Base-by-base conservation (phyloP, 495 filamentous ascomycete species). In the Xylaria flabelliformis region DNA sequence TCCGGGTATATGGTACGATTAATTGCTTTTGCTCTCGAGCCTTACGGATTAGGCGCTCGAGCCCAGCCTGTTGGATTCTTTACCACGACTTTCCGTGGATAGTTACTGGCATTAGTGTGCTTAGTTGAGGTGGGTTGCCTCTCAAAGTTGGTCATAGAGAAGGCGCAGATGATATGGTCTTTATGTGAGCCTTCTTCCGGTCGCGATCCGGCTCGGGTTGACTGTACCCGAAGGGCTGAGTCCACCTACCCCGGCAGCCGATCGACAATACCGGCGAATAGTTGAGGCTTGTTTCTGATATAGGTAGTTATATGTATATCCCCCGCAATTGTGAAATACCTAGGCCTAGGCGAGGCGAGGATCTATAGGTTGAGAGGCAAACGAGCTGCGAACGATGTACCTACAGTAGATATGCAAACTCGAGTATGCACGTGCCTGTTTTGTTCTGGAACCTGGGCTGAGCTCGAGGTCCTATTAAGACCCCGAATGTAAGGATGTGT, bases 21-120 rank as follows among this genome's bases (percentile, higher is more conserved):
- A n/a, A 69, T 69, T 69, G 67, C 67, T 69, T 69, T 69, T 69
- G 34, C 29, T 51, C 39, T 59, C 10, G 34, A 61, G 39, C 46
- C 53, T 21, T 26, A 50, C 26, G 55, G 55, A 48, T 50, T 26
- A 21, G 56, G 59, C 44, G 42, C 46, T 32, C 36, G n/a, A 55
- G 44, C 32, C 64, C 46, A 19, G 59, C 29, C n/a, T 32, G 50
- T 46, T 70, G 42, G 17, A 12, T 17, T 59, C 26, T 46, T 19
- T 4, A 56, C 36, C 51, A 68, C 46, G 13, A 26, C 4, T 19
- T 19, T 1, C 50, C 7, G 24, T 26, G 7, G 12, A 32, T 32
- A 32, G 29, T 29, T 3, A 21, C 8, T 61, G 53, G 21, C 34
- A 17, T 61, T 61, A 41, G 58, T 21, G 55, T 32, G 26, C 17